Base-by-base conservation (phyloP, 495 filamentous ascomycete genomes). In the Parachaetomium inaequale region DNA sequence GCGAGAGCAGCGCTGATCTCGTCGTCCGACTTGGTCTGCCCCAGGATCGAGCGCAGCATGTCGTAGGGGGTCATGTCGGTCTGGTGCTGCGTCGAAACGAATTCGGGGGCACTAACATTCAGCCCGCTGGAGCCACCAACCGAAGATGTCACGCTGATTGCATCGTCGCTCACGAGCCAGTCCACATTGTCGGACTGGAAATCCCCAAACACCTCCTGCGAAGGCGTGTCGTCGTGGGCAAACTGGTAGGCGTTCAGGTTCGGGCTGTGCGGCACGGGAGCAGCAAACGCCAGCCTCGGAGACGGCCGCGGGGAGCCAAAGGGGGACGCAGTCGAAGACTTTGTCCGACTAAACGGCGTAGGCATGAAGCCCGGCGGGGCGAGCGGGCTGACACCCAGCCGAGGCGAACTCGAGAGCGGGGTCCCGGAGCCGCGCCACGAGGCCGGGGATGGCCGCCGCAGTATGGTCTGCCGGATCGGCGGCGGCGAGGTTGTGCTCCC, bases 1-100 rank as follows among this genome's bases (percentile, higher is more conserved):
- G 93, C 92, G 51, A 99, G 82, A 17, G 92, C 91, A 11, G 84
- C 78, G 68, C 97, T 92, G 55, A 98, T 93, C 72, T 99, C 95
- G 56, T 97, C 93, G 67, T 98, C 93, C 17, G 89, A 85, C 66
- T 88, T 88, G 61, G 88, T 87, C 68, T 93, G 92, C 12, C 93
- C 92, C 36, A 99, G 80, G 32, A 99, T 94, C 12, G 93, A 96
- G 53, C 95, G 89, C 46, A 99, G 80, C 81, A 99, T 99, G 74
- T 99, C 95, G 78, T 96, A 95, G 3, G 95, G 93, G 55, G 90
- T 94, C 95, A 99, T 99, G 68, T 98, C 92, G 63, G 78, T 79
- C 64, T 88, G 86, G 61, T 89, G 84, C 53, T 62, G 36, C 87
- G 69, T 84, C 29, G 90, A 85, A 62, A 72, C 71, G 68, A 91